Evolutionary conservation across 1,284 basidiomycete genomes (phyloP).

Genomic region (Tetrapyrgos nigripes): DNA sequence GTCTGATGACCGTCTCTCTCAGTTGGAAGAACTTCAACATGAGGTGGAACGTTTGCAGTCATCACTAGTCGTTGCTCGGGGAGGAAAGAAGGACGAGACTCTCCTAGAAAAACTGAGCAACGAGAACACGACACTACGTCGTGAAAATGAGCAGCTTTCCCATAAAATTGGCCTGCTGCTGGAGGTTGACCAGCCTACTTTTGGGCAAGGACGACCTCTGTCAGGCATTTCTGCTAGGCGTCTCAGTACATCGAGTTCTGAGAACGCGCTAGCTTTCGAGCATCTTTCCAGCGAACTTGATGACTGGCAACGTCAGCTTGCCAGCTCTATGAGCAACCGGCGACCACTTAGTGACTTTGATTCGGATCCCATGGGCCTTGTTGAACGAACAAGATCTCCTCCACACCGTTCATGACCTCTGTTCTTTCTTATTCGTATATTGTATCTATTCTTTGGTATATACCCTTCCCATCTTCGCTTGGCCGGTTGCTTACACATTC

Average conservation of each 20-base stretch:
- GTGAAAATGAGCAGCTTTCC: constrained; percentile 84
- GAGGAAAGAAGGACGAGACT: constrained; percentile 74
- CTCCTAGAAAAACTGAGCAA: constrained; percentile 76
- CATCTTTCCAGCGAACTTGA: constrained; percentile 80
- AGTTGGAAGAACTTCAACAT: constrained; percentile 79
- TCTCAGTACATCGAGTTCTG: constrained; percentile 80
- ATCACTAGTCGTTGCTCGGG: constrained; percentile 77
- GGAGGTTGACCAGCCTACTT: constrained; percentile 80
- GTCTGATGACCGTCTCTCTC: constrained; percentile 76
- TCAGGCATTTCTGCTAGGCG: constrained; percentile 69
- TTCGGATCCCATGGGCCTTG: constrained; percentile 47
- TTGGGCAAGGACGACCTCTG: constrained; percentile 64
- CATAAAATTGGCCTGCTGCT: constrained; percentile 88
- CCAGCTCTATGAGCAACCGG: constrained; percentile 75
- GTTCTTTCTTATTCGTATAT: constrained; percentile 28
- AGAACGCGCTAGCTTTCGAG: constrained; percentile 77
- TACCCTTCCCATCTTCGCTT: constrained; percentile 51
- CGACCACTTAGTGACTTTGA: constrained; percentile 77
- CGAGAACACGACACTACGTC: constrained; percentile 78
- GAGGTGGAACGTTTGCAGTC: constrained; percentile 83
- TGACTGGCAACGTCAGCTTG: constrained; percentile 83
- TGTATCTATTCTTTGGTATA: constrained; percentile 56
- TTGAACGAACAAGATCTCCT: constrained; percentile 66
- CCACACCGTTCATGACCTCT: constrained; percentile 59
- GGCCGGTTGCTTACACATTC: constrained; percentile 47